These are phyloP conservation scores for Neurospora sp. DNA, from an alignment of 495 filamentous ascomycete species.

Conservation along the genomic window DNA sequence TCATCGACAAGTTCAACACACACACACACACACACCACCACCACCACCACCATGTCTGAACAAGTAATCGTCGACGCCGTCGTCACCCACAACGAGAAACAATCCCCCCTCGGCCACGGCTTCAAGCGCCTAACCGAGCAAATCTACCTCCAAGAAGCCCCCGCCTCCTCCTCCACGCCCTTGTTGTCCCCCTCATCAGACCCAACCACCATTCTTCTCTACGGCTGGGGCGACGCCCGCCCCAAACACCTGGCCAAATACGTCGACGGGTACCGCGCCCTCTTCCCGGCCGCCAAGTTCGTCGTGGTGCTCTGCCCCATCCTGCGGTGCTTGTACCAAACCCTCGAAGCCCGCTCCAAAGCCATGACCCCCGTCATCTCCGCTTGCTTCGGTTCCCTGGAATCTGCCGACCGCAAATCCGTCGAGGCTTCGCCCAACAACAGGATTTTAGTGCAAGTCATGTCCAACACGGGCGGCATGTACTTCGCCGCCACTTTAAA, in stretches of 20 bases:
- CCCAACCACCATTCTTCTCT: conserved; percentile 34
- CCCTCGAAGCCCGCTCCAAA: conserved; percentile 29
- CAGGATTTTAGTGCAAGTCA: conserved; percentile 36
- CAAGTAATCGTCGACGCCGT: neutral
- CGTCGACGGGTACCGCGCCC: conserved; percentile 38
- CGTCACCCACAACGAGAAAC: neutral
- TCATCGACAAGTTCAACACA: neutral
- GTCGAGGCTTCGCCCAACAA: conserved; percentile 7
- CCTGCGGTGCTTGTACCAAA: conserved; percentile 31
- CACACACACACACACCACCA: neutral
- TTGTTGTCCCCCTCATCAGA: conserved; percentile 12
- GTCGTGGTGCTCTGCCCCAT: conserved; percentile 41
- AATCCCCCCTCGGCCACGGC: conserved; percentile 13
- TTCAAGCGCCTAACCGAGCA: conserved; percentile 30
- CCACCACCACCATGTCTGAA: neutral
- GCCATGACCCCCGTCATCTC: conserved; percentile 43
- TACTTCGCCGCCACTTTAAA: conserved; percentile 38
- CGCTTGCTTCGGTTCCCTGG: conserved; percentile 22
- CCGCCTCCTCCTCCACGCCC: neutral
- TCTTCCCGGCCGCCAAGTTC: conserved; percentile 36
- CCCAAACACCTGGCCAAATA: conserved; percentile 47
- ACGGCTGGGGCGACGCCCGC: conserved; percentile 45
- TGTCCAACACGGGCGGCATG: conserved; percentile 44
- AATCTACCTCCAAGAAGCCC: conserved; percentile 21
- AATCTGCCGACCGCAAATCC: neutral